Evolutionary conservation across 179 eudicot species (phyloP).

Genomic region (Carnegiea gigantea): DNA sequence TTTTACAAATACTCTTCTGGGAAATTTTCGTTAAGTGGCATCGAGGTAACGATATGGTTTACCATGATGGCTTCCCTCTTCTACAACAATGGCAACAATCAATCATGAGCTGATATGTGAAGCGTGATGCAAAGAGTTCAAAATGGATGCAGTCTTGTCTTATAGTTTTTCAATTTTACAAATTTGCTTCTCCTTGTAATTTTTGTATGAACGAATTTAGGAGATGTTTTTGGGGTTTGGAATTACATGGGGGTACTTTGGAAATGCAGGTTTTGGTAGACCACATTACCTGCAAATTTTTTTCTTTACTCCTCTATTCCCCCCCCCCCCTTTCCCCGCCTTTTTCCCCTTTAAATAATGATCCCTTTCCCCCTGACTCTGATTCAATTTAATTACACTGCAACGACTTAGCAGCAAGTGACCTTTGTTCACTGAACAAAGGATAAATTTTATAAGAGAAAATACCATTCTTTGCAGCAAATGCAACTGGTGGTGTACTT

Average conservation of each 20-base stretch:
- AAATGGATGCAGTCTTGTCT: neutral
- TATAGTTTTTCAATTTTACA: neutral
- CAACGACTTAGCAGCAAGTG: neutral
- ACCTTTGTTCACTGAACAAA: neutral
- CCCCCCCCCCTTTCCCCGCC: too few relatives aligned
- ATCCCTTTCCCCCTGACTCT: neutral
- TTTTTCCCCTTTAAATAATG: neutral
- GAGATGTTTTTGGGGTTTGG: conserved; percentile 4
- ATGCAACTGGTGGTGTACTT: neutral
- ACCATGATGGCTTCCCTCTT: too few relatives aligned
- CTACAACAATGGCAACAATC: too few relatives aligned
- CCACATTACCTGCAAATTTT: neutral
- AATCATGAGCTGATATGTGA: too few relatives aligned
- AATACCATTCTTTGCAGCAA: neutral
- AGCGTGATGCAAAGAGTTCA: neutral
- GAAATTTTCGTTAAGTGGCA: too few relatives aligned
- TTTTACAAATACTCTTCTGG: neutral
- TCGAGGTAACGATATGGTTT: too few relatives aligned
- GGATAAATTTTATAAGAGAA: neutral
- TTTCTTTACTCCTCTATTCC: neutral
- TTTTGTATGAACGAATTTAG: conserved; percentile 9
- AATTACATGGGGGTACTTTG: conserved; percentile 5
- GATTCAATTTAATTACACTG: neutral
- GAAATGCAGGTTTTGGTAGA: conserved; percentile 12
- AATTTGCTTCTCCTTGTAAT: neutral